phyloP scores from a whole-genome alignment of 441 rosid genomes.

The Brassica balearica region DNA sequence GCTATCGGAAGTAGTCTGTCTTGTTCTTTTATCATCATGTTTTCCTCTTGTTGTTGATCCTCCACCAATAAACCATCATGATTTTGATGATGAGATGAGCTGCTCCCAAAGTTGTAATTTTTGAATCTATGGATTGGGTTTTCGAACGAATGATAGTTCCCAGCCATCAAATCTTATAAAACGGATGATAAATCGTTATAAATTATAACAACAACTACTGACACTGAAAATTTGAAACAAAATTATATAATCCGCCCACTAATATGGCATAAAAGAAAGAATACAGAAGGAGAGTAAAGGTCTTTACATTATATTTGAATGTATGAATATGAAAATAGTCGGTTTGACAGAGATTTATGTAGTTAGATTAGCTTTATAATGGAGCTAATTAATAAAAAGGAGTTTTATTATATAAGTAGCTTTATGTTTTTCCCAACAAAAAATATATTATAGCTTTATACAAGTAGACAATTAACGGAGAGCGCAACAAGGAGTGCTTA shows the following conservation, averaged over 20 bases:
- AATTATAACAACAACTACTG: background rate
- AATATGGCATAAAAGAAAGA: background rate
- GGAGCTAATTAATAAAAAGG: background rate
- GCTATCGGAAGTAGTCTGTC: slow-evolving; percentile 86
- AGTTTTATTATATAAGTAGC: background rate
- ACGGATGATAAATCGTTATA: background rate
- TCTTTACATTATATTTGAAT: slow-evolving; percentile 19
- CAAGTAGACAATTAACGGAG: slow-evolving; percentile 19
- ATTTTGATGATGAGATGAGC: slow-evolving; percentile 40
- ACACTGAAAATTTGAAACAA: background rate
- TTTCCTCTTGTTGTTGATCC: slow-evolving; percentile 28
- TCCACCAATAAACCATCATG: slow-evolving; percentile 41
- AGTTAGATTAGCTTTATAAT: slow-evolving; percentile 19
- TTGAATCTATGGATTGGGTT: slow-evolving; percentile 51
- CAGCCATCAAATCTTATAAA: slow-evolving; percentile 34
- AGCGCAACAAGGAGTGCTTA: slow-evolving; percentile 11
- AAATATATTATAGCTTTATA: slow-evolving; percentile 5
- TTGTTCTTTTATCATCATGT: slow-evolving; percentile 59
- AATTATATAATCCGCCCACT: background rate
- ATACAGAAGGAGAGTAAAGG: background rate
- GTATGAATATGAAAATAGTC: slow-evolving; percentile 21
- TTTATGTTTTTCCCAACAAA: background rate
- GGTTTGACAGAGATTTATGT: slow-evolving; percentile 16
- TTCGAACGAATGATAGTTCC: slow-evolving; percentile 33
- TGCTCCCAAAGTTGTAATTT: slow-evolving; percentile 40